Base-by-base conservation (phyloP, 495 filamentous ascomycete species). In the Paragyromitra xinjiangensis region DNA sequence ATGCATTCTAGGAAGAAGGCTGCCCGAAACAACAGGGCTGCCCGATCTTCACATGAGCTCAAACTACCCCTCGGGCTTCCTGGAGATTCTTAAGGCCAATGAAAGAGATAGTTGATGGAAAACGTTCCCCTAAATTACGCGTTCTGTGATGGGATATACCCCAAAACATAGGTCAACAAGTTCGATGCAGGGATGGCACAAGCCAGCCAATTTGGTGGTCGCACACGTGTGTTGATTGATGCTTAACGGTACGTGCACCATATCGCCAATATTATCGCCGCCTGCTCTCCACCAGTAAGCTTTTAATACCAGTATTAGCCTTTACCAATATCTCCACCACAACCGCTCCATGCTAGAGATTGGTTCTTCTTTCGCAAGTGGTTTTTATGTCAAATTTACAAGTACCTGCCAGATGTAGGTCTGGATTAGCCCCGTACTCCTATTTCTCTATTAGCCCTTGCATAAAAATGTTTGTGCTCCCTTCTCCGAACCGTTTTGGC, bases 331-430 rank as follows among this genome's bases (percentile, higher is more conserved):
- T 42, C 37, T 39, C 59, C 37, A 44, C 37, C 34, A 63, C 34
- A 63, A 19, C 37, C n/a, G 37, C 6, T 42, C n/a, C 16, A 3
- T 16, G 22, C 37, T 9, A 42, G 42, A 42, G 39, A 63, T 63
- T 42, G 59, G 59, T 42, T 8, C 59, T 63, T 40, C 59, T 42
- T 42, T 63, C 34, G 22, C n/a, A 11, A 40, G 37, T 24, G 19
- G 5, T 63, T 42, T 42, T 42, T 34, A 42, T 42, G 16, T 22
- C 34, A 56, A 56, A 69, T 29, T 58, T 37, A 6, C 39, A 19
- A 42, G 69, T 16, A 55, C 70, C 70, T 66, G 29, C 62, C 37
- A 40, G 51, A 73, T 56, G 63, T 9, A 59, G 50, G 56, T 58
- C 45, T 14, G 14, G 34, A 12, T 8, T 8, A n/a, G 34, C 50